Base-by-base conservation (phyloP, 2,329 filamentous ascomycete genomes). In the Aspergillus pseudoviridinutans region DNA sequence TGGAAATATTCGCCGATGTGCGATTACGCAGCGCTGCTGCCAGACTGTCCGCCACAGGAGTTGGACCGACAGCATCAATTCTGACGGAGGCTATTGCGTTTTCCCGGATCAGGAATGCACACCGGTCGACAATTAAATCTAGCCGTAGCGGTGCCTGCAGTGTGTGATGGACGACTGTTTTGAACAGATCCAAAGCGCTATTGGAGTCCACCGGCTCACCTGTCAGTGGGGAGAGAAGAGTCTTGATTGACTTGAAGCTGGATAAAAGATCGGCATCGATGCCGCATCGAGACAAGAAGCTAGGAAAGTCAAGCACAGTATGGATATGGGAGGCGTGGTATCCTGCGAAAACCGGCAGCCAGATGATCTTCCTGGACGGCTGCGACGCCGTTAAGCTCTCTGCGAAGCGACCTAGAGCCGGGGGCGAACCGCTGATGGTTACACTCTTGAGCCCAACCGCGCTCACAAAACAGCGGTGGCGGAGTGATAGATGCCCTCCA, bases 41-140 rank as follows among this genome's bases (percentile, higher is more conserved):
- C 17, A 52, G 50, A 52, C 50, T 52, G 8, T 52, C 50, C 14
- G 29, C 50, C 29, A 52, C 50, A 12, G 50, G 50, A 20, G 29
- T 38, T 24, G 50, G 50, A 6, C 20, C 50, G n/a, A 52, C 50
- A 17, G 32, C 50, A 9, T 52, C 50, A n/a, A 52, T 52, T 4
- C 32, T 32, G 3, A 52, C 29, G 4, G 50, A 41, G 1, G 50
- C 38, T 1, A 42, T 14, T 52, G 29, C 1, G 35, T 20, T 28
- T 28, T 28, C 27, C 27, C 27, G 27, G 7, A 28, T 28, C 27
- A 28, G 27, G 7, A 5, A 28, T 14, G 27, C 29, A 14, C 50
- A 52, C 9, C 29, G 29, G 27, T 52, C 50, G 29, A 24, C 20
- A 25, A 52, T 52, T 22, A 42, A 32, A 24, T 52, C 50, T 3